Conservation (phyloP, 2,329 filamentous ascomycete genomes). For the Botrytis deweyae region DNA sequence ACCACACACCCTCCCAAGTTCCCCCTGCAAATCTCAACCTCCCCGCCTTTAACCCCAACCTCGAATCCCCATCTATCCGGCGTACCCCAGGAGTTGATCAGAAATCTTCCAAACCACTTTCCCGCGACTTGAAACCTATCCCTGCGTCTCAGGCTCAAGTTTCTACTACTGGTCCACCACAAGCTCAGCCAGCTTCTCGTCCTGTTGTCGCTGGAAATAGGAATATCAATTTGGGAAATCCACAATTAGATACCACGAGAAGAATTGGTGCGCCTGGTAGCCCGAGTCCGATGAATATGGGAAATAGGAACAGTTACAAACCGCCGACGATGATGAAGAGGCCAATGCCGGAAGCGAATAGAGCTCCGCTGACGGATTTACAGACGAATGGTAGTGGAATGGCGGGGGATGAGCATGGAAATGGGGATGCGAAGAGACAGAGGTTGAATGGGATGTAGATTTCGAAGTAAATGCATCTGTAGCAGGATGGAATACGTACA, state of each 20-base stretch:
- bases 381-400: slow-evolving; percentile 37
- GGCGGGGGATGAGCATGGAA: slow-evolving; percentile 23
- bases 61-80: slow-evolving; percentile 80
- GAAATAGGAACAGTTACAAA: slow-evolving; percentile 58
- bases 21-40: slow-evolving; percentile 46
- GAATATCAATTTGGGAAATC: slow-evolving; percentile 1
- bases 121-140: slow-evolving; percentile 55
- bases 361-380: slow-evolving; percentile 36
- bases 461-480: neutral
- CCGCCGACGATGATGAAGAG: slow-evolving; percentile 57
- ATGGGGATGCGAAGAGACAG: slow-evolving; percentile 39
- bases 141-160: slow-evolving; percentile 38
- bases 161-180: slow-evolving; percentile 36
- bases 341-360: slow-evolving; percentile 27
- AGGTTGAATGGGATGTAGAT: slow-evolving; percentile 30
- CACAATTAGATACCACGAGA: slow-evolving; percentile 46
- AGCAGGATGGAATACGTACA: too few species aligned
- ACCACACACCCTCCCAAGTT: slow-evolving; percentile 25
- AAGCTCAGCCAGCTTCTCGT: slow-evolving; percentile 24
- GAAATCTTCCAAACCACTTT: slow-evolving; percentile 68
- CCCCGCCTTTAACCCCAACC: slow-evolving; percentile 68
- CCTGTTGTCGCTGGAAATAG: neutral
- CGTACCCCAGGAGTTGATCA: slow-evolving; percentile 89
- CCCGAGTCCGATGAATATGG: slow-evolving; percentile 50
- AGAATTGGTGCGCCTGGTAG: slow-evolving; percentile 59